phyloP scores from a whole-genome alignment of 768 basidiomycete species.

The Sistotremastrum niveocremeum region DNA sequence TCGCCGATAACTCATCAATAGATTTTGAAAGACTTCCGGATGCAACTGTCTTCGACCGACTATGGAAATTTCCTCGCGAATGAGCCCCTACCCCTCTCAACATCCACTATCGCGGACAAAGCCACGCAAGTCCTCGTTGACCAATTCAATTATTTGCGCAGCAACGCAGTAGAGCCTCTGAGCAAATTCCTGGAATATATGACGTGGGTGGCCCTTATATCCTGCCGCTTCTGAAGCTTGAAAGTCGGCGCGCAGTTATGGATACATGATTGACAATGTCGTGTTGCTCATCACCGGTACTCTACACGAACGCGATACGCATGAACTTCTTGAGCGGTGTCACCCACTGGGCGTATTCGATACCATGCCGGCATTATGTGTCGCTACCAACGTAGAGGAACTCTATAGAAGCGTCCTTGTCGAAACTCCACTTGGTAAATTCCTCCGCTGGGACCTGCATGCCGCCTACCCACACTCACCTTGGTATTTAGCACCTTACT shows the following conservation, averaged over 20 bases:
- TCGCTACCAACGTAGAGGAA: conserved; percentile 97
- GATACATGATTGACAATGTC: conserved; percentile 99
- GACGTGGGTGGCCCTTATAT: conserved; percentile 47
- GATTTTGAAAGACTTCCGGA: conserved; percentile 65
- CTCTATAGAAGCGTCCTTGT: conserved; percentile 93
- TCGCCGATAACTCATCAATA: neutral
- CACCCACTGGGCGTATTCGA: conserved; percentile 96
- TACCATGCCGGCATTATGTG: conserved; percentile 97
- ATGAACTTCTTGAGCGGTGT: conserved; percentile 91
- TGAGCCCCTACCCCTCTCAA: conserved; percentile 85
- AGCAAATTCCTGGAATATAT: conserved; percentile 94
- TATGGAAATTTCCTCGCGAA: conserved; percentile 98
- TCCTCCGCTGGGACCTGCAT: conserved; percentile 1
- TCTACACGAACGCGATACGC: conserved; percentile 91
- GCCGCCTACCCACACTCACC: conserved; percentile 9
- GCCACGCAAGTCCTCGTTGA: conserved; percentile 92
- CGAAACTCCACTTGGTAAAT: conserved; percentile 89
- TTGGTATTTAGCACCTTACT: conserved; percentile 64
- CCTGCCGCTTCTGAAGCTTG: neutral
- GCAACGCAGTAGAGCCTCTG: conserved; percentile 82
- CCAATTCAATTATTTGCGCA: conserved; percentile 90
- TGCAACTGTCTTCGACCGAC: conserved; percentile 91
- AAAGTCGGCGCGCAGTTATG: conserved; percentile 45
- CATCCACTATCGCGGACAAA: conserved; percentile 91
- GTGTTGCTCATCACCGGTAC: conserved; percentile 95